Evolutionary conservation across 2,329 filamentous ascomycete species (phyloP), one percentile per base, ranked within the genome.

Genomic region (Colletotrichum australisinense): DNA sequence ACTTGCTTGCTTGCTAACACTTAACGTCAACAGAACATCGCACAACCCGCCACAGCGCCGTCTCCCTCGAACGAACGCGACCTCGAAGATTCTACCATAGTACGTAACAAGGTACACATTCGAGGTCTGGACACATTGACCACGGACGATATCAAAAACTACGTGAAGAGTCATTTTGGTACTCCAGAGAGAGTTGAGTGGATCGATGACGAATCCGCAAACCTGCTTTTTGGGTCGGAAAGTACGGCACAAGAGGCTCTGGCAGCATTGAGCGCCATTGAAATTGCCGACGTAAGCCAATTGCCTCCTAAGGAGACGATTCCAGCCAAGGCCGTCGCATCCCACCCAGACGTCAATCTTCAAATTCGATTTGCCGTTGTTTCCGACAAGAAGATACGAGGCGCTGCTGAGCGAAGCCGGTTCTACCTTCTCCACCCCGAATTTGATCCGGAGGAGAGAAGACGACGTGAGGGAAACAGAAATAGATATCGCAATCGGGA

Each of bases 351-450:
- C 38, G 87, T 90, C 55, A 87, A 88, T 30, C 86, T 99, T 4
- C 89, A 91, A 72, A 87, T 98, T 55, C 91, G 97, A 62, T 88
- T 94, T 74, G 93, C 95, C 0, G 89, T 95, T 6, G 86, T 88
- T 30, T 88, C 90, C 26, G 97, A 99, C 83, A 93, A 88, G 80
- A 99, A 99, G 83, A 89, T 91, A 78, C 89, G 87, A 56, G 93
- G 94, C 53, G 96, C 97, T 1, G 90, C 94, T 12, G 89, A 93
- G 63, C 89, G 93, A 74, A 98, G 96, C 83, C 90, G 94, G 14
- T 98, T 97, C 85, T 99, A 99, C 81, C 90, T 98, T 46, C 89
- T 97, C 78, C 94, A 98, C 78, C 96, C 96, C 1, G 94, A 98
- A 77, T 91, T 95, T 80, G 95, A 98, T 78, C 95, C 93, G 2